A percentile compares a stretch with the other conserved stretches of the same genome.
Conservation (phyloP, 2,329 filamentous ascomycete genomes). For the Cercospora citrullina region DNA sequence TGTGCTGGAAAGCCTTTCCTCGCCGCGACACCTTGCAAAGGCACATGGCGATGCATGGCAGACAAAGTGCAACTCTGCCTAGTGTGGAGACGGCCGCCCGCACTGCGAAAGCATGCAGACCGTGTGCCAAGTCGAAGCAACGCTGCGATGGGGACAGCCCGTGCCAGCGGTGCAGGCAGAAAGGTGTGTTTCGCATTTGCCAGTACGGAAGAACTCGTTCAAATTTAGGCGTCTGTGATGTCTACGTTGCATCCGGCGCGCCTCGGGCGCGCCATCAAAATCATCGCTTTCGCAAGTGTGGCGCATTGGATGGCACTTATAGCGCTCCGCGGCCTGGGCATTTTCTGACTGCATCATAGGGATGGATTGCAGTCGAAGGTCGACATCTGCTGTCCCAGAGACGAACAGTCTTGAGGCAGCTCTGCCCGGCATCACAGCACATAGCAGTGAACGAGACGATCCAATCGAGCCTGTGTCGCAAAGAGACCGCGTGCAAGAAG, state of each 20-base stretch:
- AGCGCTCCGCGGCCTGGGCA: slow-evolving; percentile 10
- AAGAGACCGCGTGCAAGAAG: background rate
- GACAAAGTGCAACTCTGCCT: background rate
- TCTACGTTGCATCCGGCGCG: background rate
- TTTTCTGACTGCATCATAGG: slow-evolving; percentile 3
- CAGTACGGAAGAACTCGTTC: background rate
- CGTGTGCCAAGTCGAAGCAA: slow-evolving; percentile 8
- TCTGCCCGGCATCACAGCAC: background rate
- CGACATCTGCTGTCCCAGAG: background rate
- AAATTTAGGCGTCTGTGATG: background rate
- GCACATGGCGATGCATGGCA: slow-evolving; percentile 7
- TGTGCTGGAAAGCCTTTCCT: slow-evolving; percentile 6
- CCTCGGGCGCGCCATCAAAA: background rate
- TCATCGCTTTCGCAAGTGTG: background rate
- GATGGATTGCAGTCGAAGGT: slow-evolving; percentile 3
- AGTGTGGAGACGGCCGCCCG: background rate
- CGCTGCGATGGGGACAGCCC: slow-evolving; percentile 4
- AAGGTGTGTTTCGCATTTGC: slow-evolving; percentile 2
- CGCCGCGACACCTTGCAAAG: slow-evolving; percentile 8
- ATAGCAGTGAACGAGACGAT: background rate
- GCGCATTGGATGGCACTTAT: background rate
- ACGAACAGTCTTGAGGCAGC: background rate
- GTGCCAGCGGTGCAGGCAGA: slow-evolving; percentile 4
- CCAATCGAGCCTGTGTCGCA: background rate
- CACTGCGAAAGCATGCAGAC: slow-evolving; percentile 1